Base-by-base conservation (phyloP, 257 asterid genomes). In the Penstemon davidsonii region DNA sequence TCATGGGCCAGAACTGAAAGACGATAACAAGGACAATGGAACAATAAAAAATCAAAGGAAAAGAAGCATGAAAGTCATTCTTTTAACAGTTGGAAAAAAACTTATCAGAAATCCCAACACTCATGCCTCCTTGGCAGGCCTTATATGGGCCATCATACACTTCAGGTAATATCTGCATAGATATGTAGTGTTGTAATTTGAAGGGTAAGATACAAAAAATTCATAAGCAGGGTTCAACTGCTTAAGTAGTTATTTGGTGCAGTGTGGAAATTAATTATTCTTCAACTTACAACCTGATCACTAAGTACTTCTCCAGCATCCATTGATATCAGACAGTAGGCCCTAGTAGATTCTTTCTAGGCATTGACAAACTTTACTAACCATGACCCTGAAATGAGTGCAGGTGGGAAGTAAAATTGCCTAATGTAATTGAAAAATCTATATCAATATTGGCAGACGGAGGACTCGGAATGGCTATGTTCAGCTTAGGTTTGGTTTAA, bases 401-500 rank as follows among this genome's bases (percentile, higher is more conserved):
- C 84, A 87, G 96, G 86, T 85, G 84, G 83, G 71, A 68, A 60
- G 68, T 87, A 62, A 69, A 79, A 72, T 66, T 92, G 77, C 96
- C 98, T 46, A 76, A 71, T 67, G 71, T 85, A 57, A 79, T 92
- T 33, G 88, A 84, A 33, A 55, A 63, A 65, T 89, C 98, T 39
- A 69, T 92, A 68, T 69, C 86, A 51, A 70, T 89, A 66, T 59
- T 92, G 68, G 81, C 96, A 19, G 88, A 92, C 56, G 98, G 98
- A 65, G 98, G 98, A 46, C 91, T 92, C 37, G 98, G 98, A 69
- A 92, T 92, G 98, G 96, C 98, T 66, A 87, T 89, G 96, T 92
- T 92, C 87, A 89, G 98, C 86, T 75, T 92, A 89, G 96, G 97
- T 90, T 76, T 47, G 63, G 59, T 66, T 6, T 66, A 37, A 69